phyloP scores from a whole-genome alignment of 2,329 filamentous ascomycete genomes.

The Saccharata proteae region DNA sequence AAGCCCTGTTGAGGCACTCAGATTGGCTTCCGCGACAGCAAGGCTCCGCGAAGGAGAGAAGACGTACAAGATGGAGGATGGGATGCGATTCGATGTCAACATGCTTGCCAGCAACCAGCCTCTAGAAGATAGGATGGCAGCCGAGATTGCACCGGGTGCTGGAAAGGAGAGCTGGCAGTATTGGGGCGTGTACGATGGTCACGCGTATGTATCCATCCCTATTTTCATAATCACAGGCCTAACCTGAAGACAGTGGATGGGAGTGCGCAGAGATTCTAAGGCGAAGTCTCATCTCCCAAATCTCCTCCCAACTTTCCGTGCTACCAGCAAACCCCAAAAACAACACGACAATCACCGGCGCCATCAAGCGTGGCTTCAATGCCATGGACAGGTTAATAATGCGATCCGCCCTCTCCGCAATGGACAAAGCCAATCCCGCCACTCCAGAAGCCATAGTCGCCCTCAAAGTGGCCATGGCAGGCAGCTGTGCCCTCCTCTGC shows the following conservation, averaged over 20 bases:
- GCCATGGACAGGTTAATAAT: conserved; percentile 48
- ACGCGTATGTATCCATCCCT: conserved; percentile 27
- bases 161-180: conserved; percentile 22
- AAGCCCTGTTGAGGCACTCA: conserved; percentile 3
- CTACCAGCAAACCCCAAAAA: conserved; percentile 22
- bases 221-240: background rate
- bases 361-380: conserved; percentile 47
- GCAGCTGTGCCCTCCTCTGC: conserved; percentile 53
- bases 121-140: conserved; percentile 19
- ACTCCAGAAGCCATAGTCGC: conserved; percentile 14
- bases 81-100: conserved; percentile 4
- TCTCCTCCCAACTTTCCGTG: conserved; percentile 25
- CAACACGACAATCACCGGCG: conserved; percentile 37
- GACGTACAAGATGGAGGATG: conserved; percentile 2
- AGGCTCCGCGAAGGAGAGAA: background rate
- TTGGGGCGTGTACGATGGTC: conserved; percentile 39
- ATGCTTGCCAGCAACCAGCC: conserved; percentile 8
- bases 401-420: conserved; percentile 21
- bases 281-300: conserved; percentile 29
- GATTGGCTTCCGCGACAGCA: conserved; percentile 1
- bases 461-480: conserved; percentile 32
- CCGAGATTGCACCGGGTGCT: conserved; percentile 18
- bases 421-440: conserved; percentile 22
- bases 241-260: conserved; percentile 22
- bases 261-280: conserved; percentile 32